These are phyloP conservation scores for Botryotinia calthae DNA, from an alignment of 2,329 filamentous ascomycete genomes.

Conservation along the genomic window DNA sequence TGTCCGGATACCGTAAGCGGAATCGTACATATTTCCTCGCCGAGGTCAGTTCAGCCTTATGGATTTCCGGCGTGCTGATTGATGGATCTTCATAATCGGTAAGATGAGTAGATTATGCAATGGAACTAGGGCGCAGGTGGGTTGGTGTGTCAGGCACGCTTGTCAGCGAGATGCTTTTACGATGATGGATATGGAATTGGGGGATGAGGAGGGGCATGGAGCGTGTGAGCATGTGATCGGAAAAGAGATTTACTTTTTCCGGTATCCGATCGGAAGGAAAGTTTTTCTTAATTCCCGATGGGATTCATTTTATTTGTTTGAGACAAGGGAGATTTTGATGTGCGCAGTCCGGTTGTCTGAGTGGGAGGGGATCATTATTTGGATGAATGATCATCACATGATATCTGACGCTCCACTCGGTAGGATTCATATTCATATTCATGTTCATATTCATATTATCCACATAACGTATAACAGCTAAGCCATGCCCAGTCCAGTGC, in stretches of 20 bases:
- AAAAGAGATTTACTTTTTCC: not conserved
- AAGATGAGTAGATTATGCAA: slow-evolving; percentile 15
- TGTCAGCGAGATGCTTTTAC: slow-evolving; percentile 6
- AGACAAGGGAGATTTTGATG: not conserved
- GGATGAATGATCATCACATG: slow-evolving; percentile 1
- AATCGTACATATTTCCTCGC: not conserved
- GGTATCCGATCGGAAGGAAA: not conserved
- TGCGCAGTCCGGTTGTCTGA: not conserved
- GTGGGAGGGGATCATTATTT: not conserved
- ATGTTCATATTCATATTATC: not conserved
- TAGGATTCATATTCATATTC: no score
- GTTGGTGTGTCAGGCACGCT: slow-evolving; percentile 11
- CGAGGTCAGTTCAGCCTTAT: slow-evolving; percentile 9
- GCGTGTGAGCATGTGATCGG: not conserved
- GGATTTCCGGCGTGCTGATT: not conserved
- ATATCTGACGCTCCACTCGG: not conserved
- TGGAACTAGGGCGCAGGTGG: not conserved
- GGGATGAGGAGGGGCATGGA: no score
- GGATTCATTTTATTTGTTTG: not conserved
- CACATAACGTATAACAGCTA: not conserved
- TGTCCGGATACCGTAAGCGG: not conserved
- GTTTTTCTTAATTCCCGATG: not conserved
- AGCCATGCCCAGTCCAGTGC: not conserved
- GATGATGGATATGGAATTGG: not conserved
- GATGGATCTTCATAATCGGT: not conserved